Evolutionary conservation across 257 asterid genomes (phyloP).

Genomic region (Paulownia fortunei): DNA sequence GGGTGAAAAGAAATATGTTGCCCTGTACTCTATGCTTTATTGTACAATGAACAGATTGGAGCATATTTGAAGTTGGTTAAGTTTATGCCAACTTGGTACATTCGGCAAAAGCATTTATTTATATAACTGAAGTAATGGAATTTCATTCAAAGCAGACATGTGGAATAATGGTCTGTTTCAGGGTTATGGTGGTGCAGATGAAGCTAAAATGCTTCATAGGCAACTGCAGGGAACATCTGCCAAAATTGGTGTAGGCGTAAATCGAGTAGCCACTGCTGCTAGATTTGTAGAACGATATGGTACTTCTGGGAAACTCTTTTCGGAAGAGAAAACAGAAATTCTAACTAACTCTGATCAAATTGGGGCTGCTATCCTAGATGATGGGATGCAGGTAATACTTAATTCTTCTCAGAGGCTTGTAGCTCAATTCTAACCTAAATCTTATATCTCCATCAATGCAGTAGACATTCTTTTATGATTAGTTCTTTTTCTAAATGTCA

Average conservation of each 20-base stretch:
- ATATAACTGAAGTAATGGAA: background rate
- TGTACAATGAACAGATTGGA: background rate
- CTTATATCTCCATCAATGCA: background rate
- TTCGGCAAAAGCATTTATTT: background rate
- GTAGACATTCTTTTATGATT: background rate
- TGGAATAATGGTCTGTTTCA: constrained; percentile 30
- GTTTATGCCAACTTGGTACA: background rate
- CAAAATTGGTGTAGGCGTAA: constrained; percentile 82
- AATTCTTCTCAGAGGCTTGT: constrained; percentile 12
- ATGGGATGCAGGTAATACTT: constrained; percentile 92
- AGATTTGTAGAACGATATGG: constrained; percentile 54
- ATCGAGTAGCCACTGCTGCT: constrained; percentile 72
- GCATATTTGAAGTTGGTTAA: constrained; percentile 6
- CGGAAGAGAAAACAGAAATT: constrained; percentile 28
- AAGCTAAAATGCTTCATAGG: constrained; percentile 89
- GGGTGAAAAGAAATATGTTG: background rate
- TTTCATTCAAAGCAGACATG: background rate
- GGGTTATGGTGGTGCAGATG: constrained; percentile 97
- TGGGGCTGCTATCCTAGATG: constrained; percentile 81
- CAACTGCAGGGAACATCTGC: constrained; percentile 63
- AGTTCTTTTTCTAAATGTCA: background rate
- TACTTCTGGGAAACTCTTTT: constrained; percentile 28
- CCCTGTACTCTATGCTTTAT: background rate
- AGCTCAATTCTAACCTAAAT: background rate
- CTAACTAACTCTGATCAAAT: constrained; percentile 42